phyloP scores from a whole-genome alignment of 2,329 filamentous ascomycete species.

The Cyphellophora attinorum region DNA sequence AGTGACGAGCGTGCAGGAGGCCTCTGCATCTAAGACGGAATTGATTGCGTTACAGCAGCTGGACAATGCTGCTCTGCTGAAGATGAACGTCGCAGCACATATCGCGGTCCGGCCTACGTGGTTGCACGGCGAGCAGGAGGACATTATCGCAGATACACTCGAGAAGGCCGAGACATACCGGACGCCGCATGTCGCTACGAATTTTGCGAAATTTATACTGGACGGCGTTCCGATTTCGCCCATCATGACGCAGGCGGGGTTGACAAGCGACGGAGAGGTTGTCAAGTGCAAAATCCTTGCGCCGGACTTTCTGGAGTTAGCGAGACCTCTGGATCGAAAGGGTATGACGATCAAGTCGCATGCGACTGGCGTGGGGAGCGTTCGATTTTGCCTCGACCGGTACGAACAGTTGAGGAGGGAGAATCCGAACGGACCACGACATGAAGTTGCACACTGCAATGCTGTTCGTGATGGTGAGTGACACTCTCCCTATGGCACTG shows the following conservation, averaged over 20 bases:
- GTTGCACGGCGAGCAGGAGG: conserved; percentile 16
- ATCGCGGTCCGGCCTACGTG: conserved; percentile 19
- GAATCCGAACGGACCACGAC: too few relatives aligned
- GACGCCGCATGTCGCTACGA: conserved; percentile 21
- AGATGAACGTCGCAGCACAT: conserved; percentile 20
- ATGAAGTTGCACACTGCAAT: conserved; percentile 20
- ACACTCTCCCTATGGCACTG: not conserved
- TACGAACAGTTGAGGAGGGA: too few relatives aligned
- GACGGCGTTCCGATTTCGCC: conserved; percentile 25
- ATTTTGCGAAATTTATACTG: conserved; percentile 27
- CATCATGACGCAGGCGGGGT: too few relatives aligned
- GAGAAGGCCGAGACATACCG: conserved; percentile 18
- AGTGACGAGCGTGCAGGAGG: conserved; percentile 25
- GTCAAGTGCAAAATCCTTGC: too few relatives aligned
- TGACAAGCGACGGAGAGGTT: too few relatives aligned
- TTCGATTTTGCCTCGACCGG: too few relatives aligned
- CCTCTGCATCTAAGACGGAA: conserved; percentile 20
- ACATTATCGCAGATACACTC: conserved; percentile 17
- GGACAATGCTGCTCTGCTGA: conserved; percentile 18
- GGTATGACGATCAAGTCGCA: too few relatives aligned
- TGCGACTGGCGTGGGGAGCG: too few relatives aligned
- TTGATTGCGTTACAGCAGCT: conserved; percentile 21
- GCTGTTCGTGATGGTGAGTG: conserved; percentile 19
- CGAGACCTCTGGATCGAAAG: too few relatives aligned
- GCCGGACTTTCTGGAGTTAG: too few relatives aligned